These are phyloP conservation scores for Suhomyces emberorum DNA, from an alignment of 805 yeast species.

Conservation along the genomic window DNA sequence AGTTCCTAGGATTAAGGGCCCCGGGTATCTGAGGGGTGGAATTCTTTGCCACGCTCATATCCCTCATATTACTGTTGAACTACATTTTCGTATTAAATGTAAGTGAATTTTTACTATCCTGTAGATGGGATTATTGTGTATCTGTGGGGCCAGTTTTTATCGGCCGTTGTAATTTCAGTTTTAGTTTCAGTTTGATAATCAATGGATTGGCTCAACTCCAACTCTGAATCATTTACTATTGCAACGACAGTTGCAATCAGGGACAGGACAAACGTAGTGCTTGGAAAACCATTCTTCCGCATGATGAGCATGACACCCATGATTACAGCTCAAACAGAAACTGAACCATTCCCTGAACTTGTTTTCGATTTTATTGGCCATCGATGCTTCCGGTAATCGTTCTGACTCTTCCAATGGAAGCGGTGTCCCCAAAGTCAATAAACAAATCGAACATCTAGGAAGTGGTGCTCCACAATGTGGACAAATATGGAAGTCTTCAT, in stretches of 20 bases:
- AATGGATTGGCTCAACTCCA: no score
- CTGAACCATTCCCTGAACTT: conserved; percentile 81
- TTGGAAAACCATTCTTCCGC: conserved; percentile 94
- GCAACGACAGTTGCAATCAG: conserved; percentile 85
- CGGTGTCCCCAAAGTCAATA: conserved; percentile 72
- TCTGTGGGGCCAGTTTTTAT: no score
- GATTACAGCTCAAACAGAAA: conserved; percentile 86
- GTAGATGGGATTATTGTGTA: no score
- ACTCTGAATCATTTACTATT: conserved; percentile 54
- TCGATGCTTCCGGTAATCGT: conserved; percentile 16
- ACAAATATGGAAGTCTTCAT: conserved; percentile 43
- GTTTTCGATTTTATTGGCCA: conserved; percentile 29
- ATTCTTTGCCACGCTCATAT: no score
- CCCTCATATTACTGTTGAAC: no score
- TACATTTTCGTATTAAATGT: no score
- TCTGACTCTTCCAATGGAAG: conserved; percentile 42
- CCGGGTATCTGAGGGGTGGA: no score
- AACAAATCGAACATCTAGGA: conserved; percentile 89
- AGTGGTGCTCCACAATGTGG: conserved; percentile 85
- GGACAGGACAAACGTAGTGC: conserved; percentile 89
- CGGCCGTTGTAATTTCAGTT: no score
- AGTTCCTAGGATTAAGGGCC: no score
- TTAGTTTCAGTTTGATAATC: no score
- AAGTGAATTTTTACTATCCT: no score
- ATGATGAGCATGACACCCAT: conserved; percentile 92